These are phyloP conservation scores for Phytophthora sojae DNA, from an alignment of 352 stramenopile species.

Conservation along the genomic window DNA sequence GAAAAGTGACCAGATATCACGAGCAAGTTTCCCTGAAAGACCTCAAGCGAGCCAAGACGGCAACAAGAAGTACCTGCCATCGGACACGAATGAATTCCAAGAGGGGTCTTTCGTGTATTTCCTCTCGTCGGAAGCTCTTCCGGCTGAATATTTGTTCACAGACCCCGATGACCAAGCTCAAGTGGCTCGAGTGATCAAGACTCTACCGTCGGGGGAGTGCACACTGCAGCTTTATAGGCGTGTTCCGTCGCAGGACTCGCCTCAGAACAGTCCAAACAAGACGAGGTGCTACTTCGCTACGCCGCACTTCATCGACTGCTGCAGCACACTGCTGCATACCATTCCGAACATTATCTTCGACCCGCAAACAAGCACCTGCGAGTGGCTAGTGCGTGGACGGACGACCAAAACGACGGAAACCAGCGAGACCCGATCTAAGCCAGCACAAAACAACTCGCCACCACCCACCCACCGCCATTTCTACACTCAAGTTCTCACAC, in stretches of 20 bases:
- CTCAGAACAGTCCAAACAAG: conserved; percentile 12
- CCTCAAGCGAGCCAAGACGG: not conserved
- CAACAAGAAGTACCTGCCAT: conserved; percentile 23
- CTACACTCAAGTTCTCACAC: conserved; percentile 42
- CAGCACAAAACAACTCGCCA: conserved; percentile 3
- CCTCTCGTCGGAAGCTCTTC: conserved; percentile 25
- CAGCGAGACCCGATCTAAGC: not conserved
- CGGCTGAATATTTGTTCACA: conserved; percentile 12
- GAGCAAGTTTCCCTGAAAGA: not conserved
- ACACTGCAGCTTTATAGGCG: conserved; percentile 47
- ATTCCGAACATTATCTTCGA: conserved; percentile 47
- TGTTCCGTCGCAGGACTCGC: conserved; percentile 8
- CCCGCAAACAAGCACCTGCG: conserved; percentile 28
- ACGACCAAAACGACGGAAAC: not conserved
- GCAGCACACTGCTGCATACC: conserved; percentile 42
- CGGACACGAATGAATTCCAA: conserved; percentile 35
- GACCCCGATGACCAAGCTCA: conserved; percentile 39
- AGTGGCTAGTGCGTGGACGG: conserved; percentile 24
- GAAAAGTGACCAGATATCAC: conserved; percentile 8
- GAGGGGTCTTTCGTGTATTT: conserved; percentile 48
- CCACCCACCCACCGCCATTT: conserved; percentile 30
- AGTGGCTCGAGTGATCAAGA: conserved; percentile 44
- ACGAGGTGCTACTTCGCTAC: conserved; percentile 41
- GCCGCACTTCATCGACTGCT: conserved; percentile 54
- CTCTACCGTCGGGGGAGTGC: conserved; percentile 42